Evolutionary conservation across 352 stramenopile species (phyloP).

Genomic region (Globisporangium heterothallicum): DNA sequence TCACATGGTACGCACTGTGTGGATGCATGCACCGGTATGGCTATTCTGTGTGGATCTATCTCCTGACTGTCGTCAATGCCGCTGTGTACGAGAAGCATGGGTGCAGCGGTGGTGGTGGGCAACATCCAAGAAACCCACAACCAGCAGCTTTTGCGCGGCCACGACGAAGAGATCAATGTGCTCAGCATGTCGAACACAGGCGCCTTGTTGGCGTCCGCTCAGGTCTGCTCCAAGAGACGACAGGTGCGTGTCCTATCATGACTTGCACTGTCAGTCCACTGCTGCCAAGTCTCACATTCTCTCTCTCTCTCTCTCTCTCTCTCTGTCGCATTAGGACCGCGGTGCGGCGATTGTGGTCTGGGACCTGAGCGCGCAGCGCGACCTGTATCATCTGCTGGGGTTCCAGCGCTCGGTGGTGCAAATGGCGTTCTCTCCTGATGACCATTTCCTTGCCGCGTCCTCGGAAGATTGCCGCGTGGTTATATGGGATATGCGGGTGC

Average conservation of each 20-base stretch:
- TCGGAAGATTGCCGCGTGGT: slow-evolving; percentile 61
- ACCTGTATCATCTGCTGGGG: slow-evolving; percentile 48
- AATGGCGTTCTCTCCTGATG: slow-evolving; percentile 69
- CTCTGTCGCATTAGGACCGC: no score
- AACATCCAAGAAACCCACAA: slow-evolving; percentile 45
- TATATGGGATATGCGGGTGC: slow-evolving; percentile 71
- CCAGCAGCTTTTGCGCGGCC: slow-evolving; percentile 44
- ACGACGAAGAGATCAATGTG: slow-evolving; percentile 55
- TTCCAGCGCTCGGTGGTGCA: slow-evolving; percentile 63
- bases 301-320: no score
- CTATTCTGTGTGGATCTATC: background rate
- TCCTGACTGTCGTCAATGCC: no score
- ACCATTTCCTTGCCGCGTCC: slow-evolving; percentile 68
- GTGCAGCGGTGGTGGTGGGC: slow-evolving; percentile 41
- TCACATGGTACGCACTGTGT: slow-evolving; percentile 30
- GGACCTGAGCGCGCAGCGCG: slow-evolving; percentile 32
- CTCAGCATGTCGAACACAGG: slow-evolving; percentile 37
- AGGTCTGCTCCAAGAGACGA: slow-evolving; percentile 32
- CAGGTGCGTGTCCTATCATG: slow-evolving; percentile 6
- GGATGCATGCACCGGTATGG: background rate
- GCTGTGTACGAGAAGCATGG: slow-evolving; percentile 27
- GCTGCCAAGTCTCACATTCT: no score
- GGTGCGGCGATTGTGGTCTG: slow-evolving; percentile 42
- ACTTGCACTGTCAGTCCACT: no score
- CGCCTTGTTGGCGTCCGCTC: slow-evolving; percentile 36